These are phyloP conservation scores for Prunus davidiana DNA, from an alignment of 306 rosid genomes.

Conservation along the genomic window DNA sequence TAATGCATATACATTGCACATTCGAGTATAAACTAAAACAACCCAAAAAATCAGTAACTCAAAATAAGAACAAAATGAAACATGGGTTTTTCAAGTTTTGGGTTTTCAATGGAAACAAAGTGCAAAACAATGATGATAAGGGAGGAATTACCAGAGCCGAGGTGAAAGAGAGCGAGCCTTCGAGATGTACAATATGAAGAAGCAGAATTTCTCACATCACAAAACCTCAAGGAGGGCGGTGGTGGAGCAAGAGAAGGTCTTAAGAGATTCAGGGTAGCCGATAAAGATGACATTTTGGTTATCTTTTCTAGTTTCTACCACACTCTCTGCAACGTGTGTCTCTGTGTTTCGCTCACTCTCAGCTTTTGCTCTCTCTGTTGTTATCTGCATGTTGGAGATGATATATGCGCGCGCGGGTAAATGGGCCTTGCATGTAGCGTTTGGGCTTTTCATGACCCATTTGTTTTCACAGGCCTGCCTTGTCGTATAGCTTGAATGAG, in stretches of 20 bases:
- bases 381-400: background rate
- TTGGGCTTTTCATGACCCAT: background rate
- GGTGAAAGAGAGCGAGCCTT: constrained; percentile 42
- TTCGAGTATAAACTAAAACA: background rate
- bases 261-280: constrained; percentile 9
- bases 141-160: constrained; percentile 41
- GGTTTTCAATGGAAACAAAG: background rate
- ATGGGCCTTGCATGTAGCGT: background rate
- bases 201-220: constrained; percentile 9
- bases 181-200: constrained; percentile 41
- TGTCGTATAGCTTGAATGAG: too few species aligned
- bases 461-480: background rate
- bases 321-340: background rate
- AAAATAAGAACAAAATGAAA: background rate
- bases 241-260: constrained; percentile 17
- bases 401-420: background rate
- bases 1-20: background rate
- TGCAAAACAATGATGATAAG: background rate
- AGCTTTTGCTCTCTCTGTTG: background rate
- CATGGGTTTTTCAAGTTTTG: constrained; percentile 3
- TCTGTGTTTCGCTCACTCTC: background rate
- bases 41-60: background rate
- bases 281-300: constrained; percentile 16
- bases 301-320: background rate
- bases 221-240: background rate